These are phyloP conservation scores for Nakazawaea anatomiae DNA, from an alignment of 805 yeast species.

Conservation along the genomic window DNA sequence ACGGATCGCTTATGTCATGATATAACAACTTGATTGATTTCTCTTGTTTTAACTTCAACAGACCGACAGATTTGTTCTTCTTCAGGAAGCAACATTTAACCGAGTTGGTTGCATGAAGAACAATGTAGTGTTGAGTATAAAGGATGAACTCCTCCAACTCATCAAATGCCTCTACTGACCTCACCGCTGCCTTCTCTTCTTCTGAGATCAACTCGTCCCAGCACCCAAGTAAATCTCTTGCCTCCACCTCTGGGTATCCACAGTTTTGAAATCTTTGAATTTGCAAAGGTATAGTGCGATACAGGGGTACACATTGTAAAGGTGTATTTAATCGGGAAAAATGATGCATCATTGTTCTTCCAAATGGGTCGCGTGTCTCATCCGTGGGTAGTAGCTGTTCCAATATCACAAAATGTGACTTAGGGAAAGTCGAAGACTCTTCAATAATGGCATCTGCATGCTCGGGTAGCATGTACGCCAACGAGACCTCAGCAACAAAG, in stretches of 20 bases:
- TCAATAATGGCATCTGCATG: slow-evolving; percentile 58
- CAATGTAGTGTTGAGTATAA: slow-evolving; percentile 69
- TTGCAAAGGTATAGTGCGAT: slow-evolving; percentile 49
- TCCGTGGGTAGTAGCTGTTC: slow-evolving; percentile 74
- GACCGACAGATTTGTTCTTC: not conserved
- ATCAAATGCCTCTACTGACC: slow-evolving; percentile 62
- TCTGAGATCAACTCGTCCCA: slow-evolving; percentile 46
- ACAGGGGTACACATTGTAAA: slow-evolving; percentile 53
- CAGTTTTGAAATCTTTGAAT: slow-evolving; percentile 35
- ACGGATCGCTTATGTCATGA: not conserved
- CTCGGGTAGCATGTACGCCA: slow-evolving; percentile 70
- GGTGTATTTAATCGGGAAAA: slow-evolving; percentile 64
- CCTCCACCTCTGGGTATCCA: slow-evolving; percentile 46
- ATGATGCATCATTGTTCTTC: slow-evolving; percentile 69
- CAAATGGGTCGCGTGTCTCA: slow-evolving; percentile 50
- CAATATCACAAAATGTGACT: slow-evolving; percentile 56
- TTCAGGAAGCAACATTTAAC: slow-evolving; percentile 6
- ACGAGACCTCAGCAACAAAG: slow-evolving; percentile 76
- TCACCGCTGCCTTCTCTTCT: slow-evolving; percentile 34
- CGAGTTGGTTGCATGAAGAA: slow-evolving; percentile 55
- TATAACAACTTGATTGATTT: slow-evolving; percentile 6
- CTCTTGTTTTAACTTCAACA: slow-evolving; percentile 3
- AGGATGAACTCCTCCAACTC: slow-evolving; percentile 79
- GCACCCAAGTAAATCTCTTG: slow-evolving; percentile 47
- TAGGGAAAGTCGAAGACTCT: slow-evolving; percentile 36